Evolutionary conservation across 2,329 filamentous ascomycete species (phyloP).

Genomic region (Nothophaeocryptopus gaeumannii): DNA sequence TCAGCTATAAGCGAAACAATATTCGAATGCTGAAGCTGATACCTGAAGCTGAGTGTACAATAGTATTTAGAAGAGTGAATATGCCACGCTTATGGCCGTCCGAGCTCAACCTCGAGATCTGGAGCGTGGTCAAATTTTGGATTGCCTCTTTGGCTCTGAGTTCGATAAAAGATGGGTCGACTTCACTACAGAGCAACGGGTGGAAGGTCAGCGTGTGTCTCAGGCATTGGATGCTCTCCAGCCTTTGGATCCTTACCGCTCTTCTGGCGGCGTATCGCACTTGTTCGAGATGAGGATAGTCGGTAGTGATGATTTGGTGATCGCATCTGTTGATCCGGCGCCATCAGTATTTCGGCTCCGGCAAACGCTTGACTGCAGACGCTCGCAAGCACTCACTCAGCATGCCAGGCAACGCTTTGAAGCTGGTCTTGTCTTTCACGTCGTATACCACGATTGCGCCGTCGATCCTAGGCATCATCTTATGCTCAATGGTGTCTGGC

Average conservation of each 20-base stretch:
- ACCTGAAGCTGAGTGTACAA: constrained; percentile 66
- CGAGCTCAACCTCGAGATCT: constrained; percentile 66
- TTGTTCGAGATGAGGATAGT: constrained; percentile 84
- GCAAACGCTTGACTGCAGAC: background rate
- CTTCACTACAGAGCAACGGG: constrained; percentile 44
- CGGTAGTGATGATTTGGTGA: constrained; percentile 70
- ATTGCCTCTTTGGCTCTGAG: constrained; percentile 60
- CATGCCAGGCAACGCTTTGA: constrained; percentile 70
- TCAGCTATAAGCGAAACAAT: no score
- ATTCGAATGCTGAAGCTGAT: constrained; percentile 13
- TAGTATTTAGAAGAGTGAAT: constrained; percentile 68
- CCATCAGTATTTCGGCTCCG: background rate
- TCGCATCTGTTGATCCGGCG: constrained; percentile 56
- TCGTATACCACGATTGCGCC: constrained; percentile 85
- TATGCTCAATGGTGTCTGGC: constrained; percentile 59
- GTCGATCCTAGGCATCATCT: constrained; percentile 72
- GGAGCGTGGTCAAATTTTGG: constrained; percentile 66
- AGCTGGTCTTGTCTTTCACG: constrained; percentile 72
- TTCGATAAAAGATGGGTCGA: constrained; percentile 68
- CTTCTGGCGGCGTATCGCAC: constrained; percentile 72
- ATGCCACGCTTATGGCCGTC: constrained; percentile 75
- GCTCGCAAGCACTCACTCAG: constrained; percentile 62
- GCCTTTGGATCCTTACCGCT: constrained; percentile 42
- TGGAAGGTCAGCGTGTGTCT: no score
- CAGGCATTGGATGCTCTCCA: no score